Base-by-base conservation (phyloP, 2,329 filamentous ascomycete species). In the Aspergillus arachidicola region DNA sequence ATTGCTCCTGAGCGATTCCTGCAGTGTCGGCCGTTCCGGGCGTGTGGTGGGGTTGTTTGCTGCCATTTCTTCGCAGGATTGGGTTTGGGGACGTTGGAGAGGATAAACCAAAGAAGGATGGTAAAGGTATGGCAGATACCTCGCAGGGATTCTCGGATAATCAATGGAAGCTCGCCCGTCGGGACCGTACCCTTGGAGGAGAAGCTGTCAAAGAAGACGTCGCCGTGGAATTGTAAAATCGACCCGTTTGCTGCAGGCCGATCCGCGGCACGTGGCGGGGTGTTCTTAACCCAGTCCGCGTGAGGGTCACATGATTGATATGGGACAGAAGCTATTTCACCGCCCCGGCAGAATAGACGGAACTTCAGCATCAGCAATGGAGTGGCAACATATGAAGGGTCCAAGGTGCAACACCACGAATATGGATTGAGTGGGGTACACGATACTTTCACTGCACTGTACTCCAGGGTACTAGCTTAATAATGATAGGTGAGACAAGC, bases 1-100 rank as follows among this genome's bases (percentile, higher is more conserved):
- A 59, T 75, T 77, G 65, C 80, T 77, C 58, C 75, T 74, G 64
- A 82, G 61, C 26, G 74, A 78, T 64, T 80, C 79, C 53, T 78
- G 79, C 58, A 83, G 73, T 34, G 78, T 76, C 11, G 80, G 81
- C 58, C 79, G 78, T 57, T 70, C 69, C 21, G 75, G 73, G 64
- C 78, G 78, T 60, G 69, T 19, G 43, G 58, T 58, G 61, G 70
- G 57, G 60, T 69, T 74, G 54, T 72, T 59, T 12, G 74, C 66
- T 57, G 71, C 70, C 76, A 79, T 78, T 68, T 64, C 64, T 53
- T 57, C 50, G 55, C 54, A 5, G 19, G 19, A 51, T 34, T 50
- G 16, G 46, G 16, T 21, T 32, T 51, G 16, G 11, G 9, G 28
- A 58, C 16, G 26, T n/a, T 43, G 28, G 26, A 26, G 56, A 34